Evolutionary conservation across 1,284 basidiomycete genomes (phyloP).

Genomic region (Filobasidium uniguttulatum): DNA sequence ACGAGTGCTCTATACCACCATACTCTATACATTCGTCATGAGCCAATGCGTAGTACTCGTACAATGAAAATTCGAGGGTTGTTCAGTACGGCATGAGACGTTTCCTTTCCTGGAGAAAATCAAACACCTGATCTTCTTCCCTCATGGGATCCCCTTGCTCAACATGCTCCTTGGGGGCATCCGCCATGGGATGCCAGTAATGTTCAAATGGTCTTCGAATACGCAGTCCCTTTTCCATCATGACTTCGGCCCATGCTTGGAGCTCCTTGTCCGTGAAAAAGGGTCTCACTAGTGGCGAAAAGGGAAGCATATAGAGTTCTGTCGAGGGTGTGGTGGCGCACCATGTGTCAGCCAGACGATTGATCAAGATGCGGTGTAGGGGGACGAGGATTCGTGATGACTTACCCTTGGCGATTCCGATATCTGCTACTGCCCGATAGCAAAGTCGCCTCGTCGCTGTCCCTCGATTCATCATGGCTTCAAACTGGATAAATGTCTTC

Average conservation of each 20-base stretch:
- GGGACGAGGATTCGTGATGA: not conserved
- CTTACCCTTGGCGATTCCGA: constrained; percentile 33
- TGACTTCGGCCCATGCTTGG: constrained; percentile 53
- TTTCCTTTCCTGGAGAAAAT: constrained; percentile 6
- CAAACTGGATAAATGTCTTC: constrained; percentile 69
- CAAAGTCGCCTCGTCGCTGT: constrained; percentile 60
- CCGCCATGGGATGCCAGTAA: constrained; percentile 32
- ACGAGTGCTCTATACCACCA: too few relatives aligned
- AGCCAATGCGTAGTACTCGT: too few relatives aligned
- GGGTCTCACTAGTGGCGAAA: constrained; percentile 50
- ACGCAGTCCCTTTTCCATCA: constrained; percentile 68
- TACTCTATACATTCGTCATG: too few relatives aligned
- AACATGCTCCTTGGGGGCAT: not conserved
- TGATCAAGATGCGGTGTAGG: not conserved
- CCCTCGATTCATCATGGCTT: constrained; percentile 50
- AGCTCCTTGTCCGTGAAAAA: constrained; percentile 58
- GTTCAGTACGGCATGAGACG: constrained; percentile 8
- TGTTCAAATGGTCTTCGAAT: constrained; percentile 54
- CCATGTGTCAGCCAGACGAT: not conserved
- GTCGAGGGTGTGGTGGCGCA: constrained; percentile 7
- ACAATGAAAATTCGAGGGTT: too few relatives aligned
- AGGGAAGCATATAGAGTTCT: constrained; percentile 79
- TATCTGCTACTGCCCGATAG: constrained; percentile 61
- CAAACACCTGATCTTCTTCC: constrained; percentile 9
- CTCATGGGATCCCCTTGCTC: constrained; percentile 6